Conservation (phyloP, 371 early-diverging fungal genomes). For the Mucor piriformis region DNA sequence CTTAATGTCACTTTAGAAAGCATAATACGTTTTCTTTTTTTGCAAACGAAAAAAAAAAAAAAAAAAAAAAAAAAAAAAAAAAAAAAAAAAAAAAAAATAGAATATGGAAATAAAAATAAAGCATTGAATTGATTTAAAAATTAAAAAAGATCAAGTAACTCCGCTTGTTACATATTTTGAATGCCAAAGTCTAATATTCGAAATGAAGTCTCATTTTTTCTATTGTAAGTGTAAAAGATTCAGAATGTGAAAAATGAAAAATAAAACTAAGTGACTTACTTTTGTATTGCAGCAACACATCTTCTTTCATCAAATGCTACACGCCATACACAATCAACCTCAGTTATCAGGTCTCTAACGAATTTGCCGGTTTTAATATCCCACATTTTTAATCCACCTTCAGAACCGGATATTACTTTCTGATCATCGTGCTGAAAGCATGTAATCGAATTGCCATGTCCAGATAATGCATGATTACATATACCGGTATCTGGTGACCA, state of each 20-base stretch:
- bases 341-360: constrained; percentile 73
- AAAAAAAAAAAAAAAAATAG: too few relatives aligned
- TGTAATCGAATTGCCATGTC: constrained; percentile 87
- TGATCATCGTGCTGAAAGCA: constrained; percentile 91
- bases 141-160: too few relatives aligned
- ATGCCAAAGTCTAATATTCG: constrained; percentile 58
- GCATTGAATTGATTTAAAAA: too few relatives aligned
- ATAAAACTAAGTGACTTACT: constrained; percentile 21
- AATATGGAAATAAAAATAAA: too few relatives aligned
- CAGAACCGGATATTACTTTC: constrained; percentile 92
- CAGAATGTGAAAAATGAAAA: neutral
- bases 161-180: constrained; percentile 9
- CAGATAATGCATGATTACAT: constrained; percentile 67
- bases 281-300: constrained; percentile 87
- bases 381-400: constrained; percentile 92
- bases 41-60: neutral
- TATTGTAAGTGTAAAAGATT: neutral
- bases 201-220: constrained; percentile 51
- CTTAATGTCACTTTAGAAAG: constrained; percentile 55
- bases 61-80: neutral
- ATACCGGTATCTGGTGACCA: constrained; percentile 87
- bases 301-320: constrained; percentile 84
- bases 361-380: constrained; percentile 82
- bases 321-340: constrained; percentile 89
- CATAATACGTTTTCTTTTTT: constrained; percentile 19